Base-by-base conservation (phyloP, 129 eudicot species). In the Solidago caesia region DNA sequence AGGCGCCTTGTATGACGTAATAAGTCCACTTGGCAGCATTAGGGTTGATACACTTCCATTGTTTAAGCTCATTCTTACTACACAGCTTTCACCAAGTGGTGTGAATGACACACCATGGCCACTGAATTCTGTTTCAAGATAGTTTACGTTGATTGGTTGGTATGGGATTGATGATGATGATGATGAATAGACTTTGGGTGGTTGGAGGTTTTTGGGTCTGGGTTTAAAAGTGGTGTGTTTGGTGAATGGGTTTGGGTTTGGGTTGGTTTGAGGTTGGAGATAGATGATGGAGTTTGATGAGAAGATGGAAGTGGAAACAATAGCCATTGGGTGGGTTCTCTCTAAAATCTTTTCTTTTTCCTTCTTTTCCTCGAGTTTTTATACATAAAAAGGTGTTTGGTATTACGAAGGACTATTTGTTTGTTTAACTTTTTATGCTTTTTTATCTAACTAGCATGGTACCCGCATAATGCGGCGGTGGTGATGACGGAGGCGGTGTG, bases 1-100 rank as follows among this genome's bases (percentile, higher is more conserved):
- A 44, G 73, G 81, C 57, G 95, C 81, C 79, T 89, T 92, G 81
- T 80, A 89, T 9, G 98, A 92, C 29, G 98, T 92, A 76, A 92
- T 77, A 43, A 92, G 72, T 71, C 96, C 98, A 81, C 87, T 82
- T n/a, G 98, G 98, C 69, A 92, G 82, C 95, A 92, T 81, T 56
- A 92, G 61, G 39, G 72, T 89, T 80, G 90, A 89, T 9, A 81
- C 71, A 70, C 89, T 92, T 10, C 95, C 95, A 62, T 89, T 89
- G 21, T 86, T 93, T 69, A 87, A 4, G 8, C 70, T 75, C 92
- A 92, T 76, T 73, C 71, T 87, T 59, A 89, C 87, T 8, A 89
- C 90, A 65, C 88, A 87, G 64, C 82, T 75, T 25, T 84, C 89
- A 14, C 90, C 81, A 4, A 92, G 73, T 46, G 78, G 71, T 2